phyloP scores from a whole-genome alignment of 805 yeast genomes.

The Ogataea populi-albae region DNA sequence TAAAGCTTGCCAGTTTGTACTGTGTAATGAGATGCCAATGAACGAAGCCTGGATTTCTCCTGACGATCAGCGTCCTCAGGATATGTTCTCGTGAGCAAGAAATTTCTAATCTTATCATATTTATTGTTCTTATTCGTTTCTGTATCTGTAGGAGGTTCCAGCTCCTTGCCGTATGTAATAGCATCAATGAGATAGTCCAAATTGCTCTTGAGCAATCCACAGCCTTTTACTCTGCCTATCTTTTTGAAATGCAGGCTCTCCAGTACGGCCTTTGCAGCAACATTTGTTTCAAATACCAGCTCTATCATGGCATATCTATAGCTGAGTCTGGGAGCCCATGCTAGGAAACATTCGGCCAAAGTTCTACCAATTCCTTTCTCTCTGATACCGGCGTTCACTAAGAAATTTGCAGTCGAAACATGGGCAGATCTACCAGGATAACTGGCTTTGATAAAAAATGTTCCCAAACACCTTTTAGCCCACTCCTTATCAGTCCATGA shows the following conservation, averaged over 20 bases:
- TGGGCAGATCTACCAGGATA: constrained; percentile 93
- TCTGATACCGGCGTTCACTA: constrained; percentile 90
- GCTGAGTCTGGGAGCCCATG: constrained; percentile 90
- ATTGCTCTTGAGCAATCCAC: constrained; percentile 82
- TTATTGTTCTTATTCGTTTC: constrained; percentile 50
- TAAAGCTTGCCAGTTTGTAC: constrained; percentile 68
- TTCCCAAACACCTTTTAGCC: constrained; percentile 91
- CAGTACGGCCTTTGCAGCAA: constrained; percentile 74
- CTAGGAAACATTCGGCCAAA: constrained; percentile 75
- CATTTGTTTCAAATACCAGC: constrained; percentile 84
- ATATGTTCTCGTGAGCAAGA: constrained; percentile 79
- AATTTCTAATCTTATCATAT: constrained; percentile 69
- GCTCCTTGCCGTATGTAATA: constrained; percentile 76
- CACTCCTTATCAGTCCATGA: constrained; percentile 55
- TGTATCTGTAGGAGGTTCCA: constrained; percentile 41
- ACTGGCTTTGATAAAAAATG: constrained; percentile 80
- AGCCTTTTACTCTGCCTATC: constrained; percentile 79
- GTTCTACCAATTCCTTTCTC: constrained; percentile 90
- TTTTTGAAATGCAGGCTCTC: constrained; percentile 73
- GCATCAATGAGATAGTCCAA: constrained; percentile 80
- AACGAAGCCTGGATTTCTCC: constrained; percentile 83
- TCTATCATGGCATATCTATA: constrained; percentile 83
- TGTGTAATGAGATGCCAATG: constrained; percentile 74
- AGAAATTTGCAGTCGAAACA: constrained; percentile 83
- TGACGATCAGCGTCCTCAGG: constrained; percentile 80